A percentile compares a stretch with the other conserved stretches of the same genome.
phyloP scores from a whole-genome alignment of 768 basidiomycete species.

The Mycena olivaceomarginata region DNA sequence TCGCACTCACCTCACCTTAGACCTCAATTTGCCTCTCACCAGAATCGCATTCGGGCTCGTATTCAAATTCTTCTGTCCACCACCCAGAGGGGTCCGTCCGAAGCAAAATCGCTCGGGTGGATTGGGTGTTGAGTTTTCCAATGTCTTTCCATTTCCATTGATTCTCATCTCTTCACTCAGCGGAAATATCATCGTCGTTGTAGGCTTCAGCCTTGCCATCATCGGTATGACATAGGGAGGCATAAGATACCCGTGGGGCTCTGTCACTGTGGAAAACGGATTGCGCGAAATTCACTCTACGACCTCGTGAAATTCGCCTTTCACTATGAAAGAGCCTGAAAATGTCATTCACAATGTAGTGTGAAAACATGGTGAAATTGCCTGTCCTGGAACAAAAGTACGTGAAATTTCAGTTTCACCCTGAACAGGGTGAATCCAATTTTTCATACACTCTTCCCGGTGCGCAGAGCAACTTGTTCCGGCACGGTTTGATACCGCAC shows the following conservation, averaged over 20 bases:
- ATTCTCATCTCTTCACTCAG: constrained; percentile 44
- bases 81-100: constrained; percentile 51
- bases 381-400: too few species aligned
- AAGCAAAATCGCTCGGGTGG: constrained; percentile 54
- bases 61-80: constrained; percentile 48
- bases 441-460: too few species aligned
- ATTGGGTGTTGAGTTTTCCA: constrained; percentile 57
- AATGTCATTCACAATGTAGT: too few species aligned
- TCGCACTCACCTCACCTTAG: constrained; percentile 38
- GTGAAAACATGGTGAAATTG: too few species aligned
- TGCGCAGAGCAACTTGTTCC: too few species aligned
- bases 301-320: too few species aligned
- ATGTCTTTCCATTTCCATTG: constrained; percentile 13
- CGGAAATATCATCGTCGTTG: constrained; percentile 58
- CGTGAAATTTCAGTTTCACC: too few species aligned
- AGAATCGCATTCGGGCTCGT: constrained; percentile 46
- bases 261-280: too few species aligned
- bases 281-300: too few species aligned
- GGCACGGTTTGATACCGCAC: too few species aligned
- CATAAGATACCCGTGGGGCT: constrained; percentile 59
- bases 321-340: too few species aligned
- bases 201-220: constrained; percentile 52
- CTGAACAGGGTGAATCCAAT: too few species aligned
- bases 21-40: constrained; percentile 58
- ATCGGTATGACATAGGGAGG: constrained; percentile 66